Conservation (phyloP, 768 basidiomycete species). For the Mycena polygramma region DNA sequence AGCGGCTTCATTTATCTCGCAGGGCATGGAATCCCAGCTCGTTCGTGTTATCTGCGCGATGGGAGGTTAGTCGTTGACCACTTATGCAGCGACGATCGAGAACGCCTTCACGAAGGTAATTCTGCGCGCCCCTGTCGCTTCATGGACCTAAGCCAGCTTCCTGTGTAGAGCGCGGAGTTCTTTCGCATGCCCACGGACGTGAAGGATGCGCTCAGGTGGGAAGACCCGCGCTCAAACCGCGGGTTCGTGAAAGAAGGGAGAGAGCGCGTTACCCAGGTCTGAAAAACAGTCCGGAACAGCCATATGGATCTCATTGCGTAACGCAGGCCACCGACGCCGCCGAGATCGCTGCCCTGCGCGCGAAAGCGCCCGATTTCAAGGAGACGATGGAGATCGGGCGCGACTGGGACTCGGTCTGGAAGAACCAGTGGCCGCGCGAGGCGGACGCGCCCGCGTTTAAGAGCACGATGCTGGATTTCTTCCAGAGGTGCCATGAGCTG, state of each 20-base stretch:
- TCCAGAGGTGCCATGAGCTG: slow-evolving; percentile 79
- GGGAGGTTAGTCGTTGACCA: background rate
- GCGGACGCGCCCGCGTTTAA: slow-evolving; percentile 75
- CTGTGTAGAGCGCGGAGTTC: slow-evolving; percentile 79
- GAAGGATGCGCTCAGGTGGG: slow-evolving; percentile 82
- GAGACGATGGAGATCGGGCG: slow-evolving; percentile 93
- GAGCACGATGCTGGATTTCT: slow-evolving; percentile 78
- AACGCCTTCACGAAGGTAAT: slow-evolving; percentile 75
- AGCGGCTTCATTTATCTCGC: slow-evolving; percentile 86
- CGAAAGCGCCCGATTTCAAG: slow-evolving; percentile 83
- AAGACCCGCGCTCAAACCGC: slow-evolving; percentile 87
- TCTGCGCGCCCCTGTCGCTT: background rate
- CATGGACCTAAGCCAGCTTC: slow-evolving; percentile 16
- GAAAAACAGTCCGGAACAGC: too few species aligned
- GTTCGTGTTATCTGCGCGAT: slow-evolving; percentile 43
- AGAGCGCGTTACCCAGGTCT: slow-evolving; percentile 79
- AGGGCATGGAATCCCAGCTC: slow-evolving; percentile 75
- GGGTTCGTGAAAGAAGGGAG: slow-evolving; percentile 87
- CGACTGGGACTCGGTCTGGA: slow-evolving; percentile 83
- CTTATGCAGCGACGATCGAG: slow-evolving; percentile 60
- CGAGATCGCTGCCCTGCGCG: slow-evolving; percentile 82
- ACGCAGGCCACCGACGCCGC: slow-evolving; percentile 77
- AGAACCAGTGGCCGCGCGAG: slow-evolving; percentile 85
- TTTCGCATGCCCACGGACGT: slow-evolving; percentile 72
- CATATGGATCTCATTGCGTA: slow-evolving; percentile 52